Evolutionary conservation across 2,329 filamentous ascomycete genomes (phyloP), one percentile per base, ranked within the genome.

Genomic region (Trichophyton mentagrophytes): DNA sequence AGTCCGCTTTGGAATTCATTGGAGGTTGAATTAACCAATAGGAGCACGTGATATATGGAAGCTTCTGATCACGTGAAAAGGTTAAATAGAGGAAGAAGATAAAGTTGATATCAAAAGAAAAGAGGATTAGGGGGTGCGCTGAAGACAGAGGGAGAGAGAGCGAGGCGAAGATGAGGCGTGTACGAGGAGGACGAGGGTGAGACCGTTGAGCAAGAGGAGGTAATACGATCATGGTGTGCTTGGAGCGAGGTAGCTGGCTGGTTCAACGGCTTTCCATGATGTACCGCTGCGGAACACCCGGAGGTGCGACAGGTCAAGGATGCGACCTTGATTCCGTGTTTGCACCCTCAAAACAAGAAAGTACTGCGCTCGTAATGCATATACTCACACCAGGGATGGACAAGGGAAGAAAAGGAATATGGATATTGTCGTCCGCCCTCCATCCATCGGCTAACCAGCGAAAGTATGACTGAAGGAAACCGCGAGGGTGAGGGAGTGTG

Each of bases 401-500:
- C 44, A 30, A 33, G 7, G 33, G 22, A 38, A 20, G 30, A 40
- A 56, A 40, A 40, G 53, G 27, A 40, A 25, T 57, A 63, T 62
- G 62, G 59, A 59, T 60, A 33, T 17, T 33, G 22, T 51, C 59
- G 15, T 57, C 57, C 44, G 72, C 73, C 66, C 73, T 67, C 62
- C 95, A 73, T 72, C 95, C 90, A 59, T 83, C 81, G 0, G 82
- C 87, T 62, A 95, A 72, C 63, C 89, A 80, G 63, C 82, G 76
- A 40, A 95, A 69, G 73, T 95, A 95, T 68, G 95, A 95, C 51
- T 79, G 78, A n/a, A 81, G 79, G 62, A 87, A 85, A 27, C 72
- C 70, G 2, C 2, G 20, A 22, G 89, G 87, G 22, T 6, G 89
- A 87, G 30, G 92, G 9, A 13, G 9, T 13, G 33, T 38, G 65